Evolutionary conservation across 139 green algal species (phyloP), one percentile per base, ranked within the genome.

Genomic region (Tetradesmus lagerheimii): DNA sequence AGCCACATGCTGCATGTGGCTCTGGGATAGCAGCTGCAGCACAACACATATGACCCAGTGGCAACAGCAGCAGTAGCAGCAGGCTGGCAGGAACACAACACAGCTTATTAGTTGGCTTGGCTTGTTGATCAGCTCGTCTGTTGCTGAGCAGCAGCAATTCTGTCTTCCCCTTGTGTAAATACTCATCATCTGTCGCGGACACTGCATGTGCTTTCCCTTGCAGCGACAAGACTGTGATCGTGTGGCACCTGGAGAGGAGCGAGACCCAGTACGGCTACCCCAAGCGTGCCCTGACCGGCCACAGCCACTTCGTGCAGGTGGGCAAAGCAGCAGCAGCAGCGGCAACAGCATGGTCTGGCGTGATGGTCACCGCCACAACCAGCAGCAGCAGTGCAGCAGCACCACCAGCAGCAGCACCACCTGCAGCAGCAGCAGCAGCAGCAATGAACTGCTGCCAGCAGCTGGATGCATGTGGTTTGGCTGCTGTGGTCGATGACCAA

Each of bases 151-250:
- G n/a, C n/a, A n/a, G n/a, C n/a, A n/a, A n/a, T n/a, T n/a, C n/a
- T n/a, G n/a, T n/a, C n/a, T n/a, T n/a, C n/a, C n/a, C n/a, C n/a
- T n/a, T n/a, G n/a, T n/a, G n/a, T n/a, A n/a, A n/a, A n/a, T n/a
- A n/a, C n/a, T n/a, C n/a, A n/a, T n/a, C n/a, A n/a, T n/a, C n/a
- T n/a, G n/a, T n/a, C n/a, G n/a, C n/a, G n/a, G n/a, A n/a, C n/a
- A n/a, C n/a, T 62, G 47, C 12, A 23, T 14, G 47, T 62, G 47
- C 47, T 62, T 62, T 11, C 23, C 25, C 57, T 1, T 71, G 57
- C 94, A 98, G 97, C 67, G 98, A 99, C 95, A 99, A 99, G 97
- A 96, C 95, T 31, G 94, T 99, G 74, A 97, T 99, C 81, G 91
- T 99, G 57, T 99, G 98, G 98, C 92, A 95, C 80, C 95, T 99